phyloP scores from a whole-genome alignment of 768 basidiomycete species.

The Lentinula sp. region DNA sequence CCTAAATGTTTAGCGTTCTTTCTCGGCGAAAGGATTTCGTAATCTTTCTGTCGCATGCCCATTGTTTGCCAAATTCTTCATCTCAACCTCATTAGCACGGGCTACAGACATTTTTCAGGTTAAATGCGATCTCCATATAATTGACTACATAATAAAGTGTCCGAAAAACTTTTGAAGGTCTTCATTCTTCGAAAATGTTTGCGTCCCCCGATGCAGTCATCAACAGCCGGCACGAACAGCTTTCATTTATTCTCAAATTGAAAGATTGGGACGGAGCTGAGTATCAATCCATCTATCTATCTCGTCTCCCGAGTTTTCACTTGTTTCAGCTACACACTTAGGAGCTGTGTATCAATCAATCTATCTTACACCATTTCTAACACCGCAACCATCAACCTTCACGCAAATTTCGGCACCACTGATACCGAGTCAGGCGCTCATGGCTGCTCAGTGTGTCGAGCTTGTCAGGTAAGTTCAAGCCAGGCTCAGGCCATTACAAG shows the following conservation, averaged over 20 bases:
- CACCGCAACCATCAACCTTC: constrained; percentile 19
- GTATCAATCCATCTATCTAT: no score
- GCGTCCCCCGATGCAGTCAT: constrained; percentile 18
- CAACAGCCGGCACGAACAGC: constrained; percentile 7
- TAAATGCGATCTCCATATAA: not conserved
- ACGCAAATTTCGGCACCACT: constrained; percentile 12
- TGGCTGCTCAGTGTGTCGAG: not conserved
- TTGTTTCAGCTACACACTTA: constrained; percentile 12
- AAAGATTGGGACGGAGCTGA: no score
- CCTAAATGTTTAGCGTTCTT: no score
- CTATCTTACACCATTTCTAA: constrained; percentile 16
- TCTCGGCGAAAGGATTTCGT: no score
- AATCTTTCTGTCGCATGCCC: no score
- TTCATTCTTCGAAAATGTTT: constrained; percentile 16
- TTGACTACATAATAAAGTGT: not conserved
- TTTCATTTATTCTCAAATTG: not conserved
- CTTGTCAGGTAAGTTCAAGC: not conserved
- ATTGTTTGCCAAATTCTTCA: not conserved
- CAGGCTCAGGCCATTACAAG: no score
- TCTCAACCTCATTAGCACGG: constrained; percentile 19
- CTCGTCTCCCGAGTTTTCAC: not conserved
- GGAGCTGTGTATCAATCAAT: no score
- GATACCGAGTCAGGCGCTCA: constrained; percentile 2
- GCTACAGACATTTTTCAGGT: constrained; percentile 13
- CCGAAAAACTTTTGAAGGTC: constrained; percentile 15